Percentiles rank a stretch among this genome's conserved stretches.
These are phyloP conservation scores for Berkeleyomyces rouxiae DNA, from an alignment of 2,329 filamentous ascomycete genomes.

Conservation along the genomic window DNA sequence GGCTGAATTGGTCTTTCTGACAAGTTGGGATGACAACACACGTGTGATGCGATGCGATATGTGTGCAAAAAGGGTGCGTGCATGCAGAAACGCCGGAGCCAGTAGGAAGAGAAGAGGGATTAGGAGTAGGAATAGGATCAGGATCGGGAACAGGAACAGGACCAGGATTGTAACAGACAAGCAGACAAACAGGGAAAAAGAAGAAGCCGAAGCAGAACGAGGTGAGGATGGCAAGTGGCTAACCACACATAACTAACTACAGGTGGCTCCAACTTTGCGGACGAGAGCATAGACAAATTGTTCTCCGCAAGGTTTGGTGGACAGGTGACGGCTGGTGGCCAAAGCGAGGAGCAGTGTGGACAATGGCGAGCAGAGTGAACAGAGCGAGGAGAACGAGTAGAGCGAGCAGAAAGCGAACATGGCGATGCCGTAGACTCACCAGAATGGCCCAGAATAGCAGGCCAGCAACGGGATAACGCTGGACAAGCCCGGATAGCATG, in stretches of 20 bases:
- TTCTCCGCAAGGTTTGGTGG: background rate
- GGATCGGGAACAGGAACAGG: too few species aligned
- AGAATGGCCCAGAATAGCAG: too few species aligned
- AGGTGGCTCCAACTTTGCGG: background rate
- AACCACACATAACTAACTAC: background rate
- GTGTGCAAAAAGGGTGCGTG: background rate
- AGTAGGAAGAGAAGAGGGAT: background rate
- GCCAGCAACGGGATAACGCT: too few species aligned
- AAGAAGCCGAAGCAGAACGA: background rate
- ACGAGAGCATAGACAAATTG: background rate
- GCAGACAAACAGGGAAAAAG: background rate
- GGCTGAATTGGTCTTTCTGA: too few species aligned
- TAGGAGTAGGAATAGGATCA: too few species aligned
- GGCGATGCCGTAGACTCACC: too few species aligned
- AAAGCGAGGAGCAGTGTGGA: background rate
- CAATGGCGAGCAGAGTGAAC: too few species aligned
- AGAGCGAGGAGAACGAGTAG: too few species aligned
- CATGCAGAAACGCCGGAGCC: background rate
- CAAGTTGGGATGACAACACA: background rate
- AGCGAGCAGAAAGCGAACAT: too few species aligned
- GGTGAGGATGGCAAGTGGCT: background rate
- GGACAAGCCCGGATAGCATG: too few species aligned
- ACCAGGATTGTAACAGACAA: background rate
- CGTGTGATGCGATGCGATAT: background rate
- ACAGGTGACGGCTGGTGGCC: background rate